These are phyloP conservation scores for Lichtheimia ramosa DNA, from an alignment of 371 early-diverging fungal genomes.

Conservation along the genomic window DNA sequence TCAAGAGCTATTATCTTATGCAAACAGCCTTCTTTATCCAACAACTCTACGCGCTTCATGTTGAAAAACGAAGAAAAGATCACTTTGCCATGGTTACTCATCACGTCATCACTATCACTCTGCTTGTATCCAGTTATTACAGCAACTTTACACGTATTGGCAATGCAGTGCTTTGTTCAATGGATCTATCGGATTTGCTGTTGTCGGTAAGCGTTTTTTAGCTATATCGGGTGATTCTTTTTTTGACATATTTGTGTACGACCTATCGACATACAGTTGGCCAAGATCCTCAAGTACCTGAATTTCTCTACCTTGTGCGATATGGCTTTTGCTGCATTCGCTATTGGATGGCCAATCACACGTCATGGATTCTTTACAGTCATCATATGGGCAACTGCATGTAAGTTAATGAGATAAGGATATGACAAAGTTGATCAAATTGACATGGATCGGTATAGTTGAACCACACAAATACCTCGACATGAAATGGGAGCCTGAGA, in stretches of 20 bases:
- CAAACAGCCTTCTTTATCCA: slow-evolving; percentile 85
- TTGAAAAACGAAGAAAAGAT: slow-evolving; percentile 82
- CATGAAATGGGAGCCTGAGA: slow-evolving; percentile 67
- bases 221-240: slow-evolving; percentile 1
- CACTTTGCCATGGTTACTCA: slow-evolving; percentile 78
- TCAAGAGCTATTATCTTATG: slow-evolving; percentile 79
- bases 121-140: slow-evolving; percentile 70
- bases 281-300: slow-evolving; percentile 79
- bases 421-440: not conserved
- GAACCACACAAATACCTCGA: slow-evolving; percentile 51
- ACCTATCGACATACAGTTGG: slow-evolving; percentile 31
- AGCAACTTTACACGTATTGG: slow-evolving; percentile 82
- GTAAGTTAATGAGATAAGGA: slow-evolving; percentile 18
- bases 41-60: slow-evolving; percentile 67
- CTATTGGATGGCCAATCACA: slow-evolving; percentile 76
- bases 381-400: slow-evolving; percentile 57
- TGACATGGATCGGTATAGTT: slow-evolving; percentile 12
- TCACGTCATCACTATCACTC: slow-evolving; percentile 74
- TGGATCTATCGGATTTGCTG: slow-evolving; percentile 85
- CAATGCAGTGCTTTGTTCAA: slow-evolving; percentile 73
- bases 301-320: slow-evolving; percentile 62
- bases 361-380: slow-evolving; percentile 67
- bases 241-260: not conserved
- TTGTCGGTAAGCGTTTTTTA: slow-evolving; percentile 51
- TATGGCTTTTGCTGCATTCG: slow-evolving; percentile 73